Base-by-base conservation (phyloP, 305 asterid genomes). In the Fraxinus ornus region DNA sequence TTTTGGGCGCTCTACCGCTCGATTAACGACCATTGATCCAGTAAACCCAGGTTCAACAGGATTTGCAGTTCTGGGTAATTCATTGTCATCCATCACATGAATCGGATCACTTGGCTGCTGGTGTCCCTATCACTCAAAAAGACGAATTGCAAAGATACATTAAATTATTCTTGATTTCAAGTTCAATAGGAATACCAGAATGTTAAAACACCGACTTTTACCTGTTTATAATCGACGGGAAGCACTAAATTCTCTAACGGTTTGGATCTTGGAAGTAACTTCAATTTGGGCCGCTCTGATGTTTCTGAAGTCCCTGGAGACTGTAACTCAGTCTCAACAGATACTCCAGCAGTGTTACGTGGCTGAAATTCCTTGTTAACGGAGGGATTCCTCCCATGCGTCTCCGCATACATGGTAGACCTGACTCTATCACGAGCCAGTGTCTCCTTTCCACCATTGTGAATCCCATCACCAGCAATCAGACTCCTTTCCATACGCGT, bases 231-330 rank as follows among this genome's bases (percentile, higher is more conserved):
- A 78, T 88, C 93, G 76, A 76, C 32, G 9, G 88, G 84, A 26
- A 86, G 85, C 78, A 88, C 96, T 71, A 83, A 78, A 83, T 49
- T 80, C 82, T 92, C 98, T 75, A 95, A 68, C 1, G 98, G 99
- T 83, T 92, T 95, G 86, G 99, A 93, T 89, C 98, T 91, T 21
- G 98, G 98, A 78, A 93, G 97, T 82, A 95, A 89, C 87, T 94
- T 95, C 89, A 95, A 84, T 80, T 95, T 95, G 60, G 96, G 97
- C 64, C 97, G 89, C 77, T 91, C 98, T 7, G 88, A 82, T 79
- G 90, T 64, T 86, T 90, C 98, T 37, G 89, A 84, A 75, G 92
- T 88, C 76, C 82, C 85, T 47, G 84, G 30, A 28, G 94, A 55
- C 83, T 80, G 92, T 71, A 83, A 80, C 80, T 88, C 95, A 33